Evolutionary conservation across 2,329 filamentous ascomycete species (phyloP), one percentile per base, ranked within the genome.

Genomic region (Fusarium setosum): DNA sequence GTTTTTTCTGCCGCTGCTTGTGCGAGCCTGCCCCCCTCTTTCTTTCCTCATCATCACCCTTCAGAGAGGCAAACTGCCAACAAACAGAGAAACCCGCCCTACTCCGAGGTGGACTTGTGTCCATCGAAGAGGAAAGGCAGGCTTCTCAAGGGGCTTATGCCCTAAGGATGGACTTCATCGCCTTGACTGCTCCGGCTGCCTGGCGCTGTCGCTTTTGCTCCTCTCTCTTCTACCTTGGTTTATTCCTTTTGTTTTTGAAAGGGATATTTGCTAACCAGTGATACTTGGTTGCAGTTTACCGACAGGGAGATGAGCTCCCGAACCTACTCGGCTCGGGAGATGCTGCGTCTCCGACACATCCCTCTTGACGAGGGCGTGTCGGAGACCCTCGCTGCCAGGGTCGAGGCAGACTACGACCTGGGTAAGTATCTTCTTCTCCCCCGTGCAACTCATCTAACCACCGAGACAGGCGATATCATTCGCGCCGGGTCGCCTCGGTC

Each of bases 311-410:
- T 86, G 83, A 73, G 74, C 53, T 74, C 77, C 12, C 76, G 75
- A 40, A 78, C 69, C 11, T 86, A 86, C 65, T 79, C 76, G 9
- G 72, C 80, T 49, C 70, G 74, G 32, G 81, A 86, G 71, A 76
- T 86, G n/a, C 72, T 85, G 41, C 70, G 69, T 42, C 65, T 80
- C 55, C 73, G 73, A 59, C 63, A 74, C 29, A 35, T 37, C n/a
- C 69, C 73, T 42, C 65, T 69, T 15, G 55, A 61, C n/a, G 63
- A 68, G 52, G 69, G 74, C 9, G 42, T 79, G 18, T 71, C 70
- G 47, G 55, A 74, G 17, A 67, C 68, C 35, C 63, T 80, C 7
- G 70, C 69, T 52, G 61, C 65, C n/a, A 75, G 73, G 56, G 74
- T 85, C 35, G 75, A 77, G 32, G 72, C 65, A 13, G 78, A 83